Evolutionary conservation across 768 basidiomycete species (phyloP), one percentile per base, ranked within the genome.

Genomic region (Sarcomyxa edulis): DNA sequence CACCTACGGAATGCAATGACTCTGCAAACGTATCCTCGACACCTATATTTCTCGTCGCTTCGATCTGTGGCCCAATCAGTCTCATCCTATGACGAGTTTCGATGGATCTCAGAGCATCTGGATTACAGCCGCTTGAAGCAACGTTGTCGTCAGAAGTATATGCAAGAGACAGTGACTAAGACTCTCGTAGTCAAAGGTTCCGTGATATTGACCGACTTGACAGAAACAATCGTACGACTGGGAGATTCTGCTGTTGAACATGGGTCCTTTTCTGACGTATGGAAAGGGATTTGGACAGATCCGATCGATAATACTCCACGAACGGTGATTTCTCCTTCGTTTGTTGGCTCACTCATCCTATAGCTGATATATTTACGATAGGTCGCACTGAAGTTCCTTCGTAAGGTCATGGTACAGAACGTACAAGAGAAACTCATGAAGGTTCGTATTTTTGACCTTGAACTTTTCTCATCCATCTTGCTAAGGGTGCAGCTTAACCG

Each of bases 221-320:
- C 76, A 22, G 78, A 78, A 44, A 72, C 74, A 40, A 67, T 81
- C 8, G 56, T 52, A 38, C 63, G 59, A 39, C 52, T 72, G 12
- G 76, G 74, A 2, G 58, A 64, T 32, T 57, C 65, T 42, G 64
- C 76, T 0, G 66, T 74, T 24, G 71, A 62, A 19, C 67, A 71
- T 53, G 78, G 78, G 1, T 66, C 72, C 5, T 81, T 79, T 40
- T 68, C 75, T 21, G 78, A 79, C 49, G 74, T 80, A 4, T 80
- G 76, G 76, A 74, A 74, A 52, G 78, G 73, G 0, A 45, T 52
- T 4, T 78, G 76, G 77, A 65, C 61, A 44, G 74, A 72, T 42
- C 56, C 66, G 11, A 62, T 62, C 49, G 71, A 60, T 49, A 62
- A 56, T 33, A 55, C 63, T 18, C 53, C 60, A 3, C 53, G 60